A percentile compares a stretch with the other conserved stretches of the same genome.
These are phyloP conservation scores for Lobulomyces angularis DNA, from an alignment of 192 early-diverging fungal genomes.

Conservation along the genomic window DNA sequence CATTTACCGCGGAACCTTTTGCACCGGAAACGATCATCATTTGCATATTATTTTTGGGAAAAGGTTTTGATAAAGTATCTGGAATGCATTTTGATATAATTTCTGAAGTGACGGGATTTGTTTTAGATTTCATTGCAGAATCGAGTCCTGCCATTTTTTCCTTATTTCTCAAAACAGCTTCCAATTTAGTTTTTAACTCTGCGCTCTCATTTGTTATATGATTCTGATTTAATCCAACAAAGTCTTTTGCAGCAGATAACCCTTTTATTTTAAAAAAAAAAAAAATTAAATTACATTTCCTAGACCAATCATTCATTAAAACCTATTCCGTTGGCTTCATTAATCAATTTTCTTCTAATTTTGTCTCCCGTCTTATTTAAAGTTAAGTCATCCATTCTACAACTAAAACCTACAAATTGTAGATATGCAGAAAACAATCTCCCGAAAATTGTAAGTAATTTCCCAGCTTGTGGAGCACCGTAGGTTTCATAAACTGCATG, in stretches of 20 bases:
- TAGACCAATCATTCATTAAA: too few species aligned
- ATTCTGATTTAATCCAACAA: constrained; percentile 48
- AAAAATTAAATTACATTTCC: too few species aligned
- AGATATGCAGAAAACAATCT: constrained; percentile 83
- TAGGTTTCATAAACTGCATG: constrained; percentile 95
- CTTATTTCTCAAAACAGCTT: constrained; percentile 73
- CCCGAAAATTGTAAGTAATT: constrained; percentile 78
- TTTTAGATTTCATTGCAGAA: constrained; percentile 66
- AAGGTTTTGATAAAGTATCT: constrained; percentile 53
- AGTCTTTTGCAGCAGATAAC: constrained; percentile 65
- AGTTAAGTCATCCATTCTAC: constrained; percentile 96
- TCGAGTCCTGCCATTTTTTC: constrained; percentile 81
- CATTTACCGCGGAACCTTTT: constrained; percentile 91
- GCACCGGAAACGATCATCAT: constrained; percentile 98
- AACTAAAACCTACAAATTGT: constrained; percentile 83
- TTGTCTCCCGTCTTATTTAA: constrained; percentile 72
- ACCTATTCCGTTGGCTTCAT: constrained; percentile 47
- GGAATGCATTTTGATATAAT: constrained; percentile 71
- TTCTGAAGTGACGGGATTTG: constrained; percentile 66
- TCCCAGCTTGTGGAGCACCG: constrained; percentile 74
- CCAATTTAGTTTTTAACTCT: constrained; percentile 32
- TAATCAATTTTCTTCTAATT: constrained; percentile 60
- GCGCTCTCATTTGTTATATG: constrained; percentile 13
- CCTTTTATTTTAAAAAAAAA: too few species aligned
- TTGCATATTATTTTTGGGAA: constrained; percentile 98